Evolutionary conservation across 192 early-diverging fungal genomes (phyloP).

Genomic region (Coemansia sp.): DNA sequence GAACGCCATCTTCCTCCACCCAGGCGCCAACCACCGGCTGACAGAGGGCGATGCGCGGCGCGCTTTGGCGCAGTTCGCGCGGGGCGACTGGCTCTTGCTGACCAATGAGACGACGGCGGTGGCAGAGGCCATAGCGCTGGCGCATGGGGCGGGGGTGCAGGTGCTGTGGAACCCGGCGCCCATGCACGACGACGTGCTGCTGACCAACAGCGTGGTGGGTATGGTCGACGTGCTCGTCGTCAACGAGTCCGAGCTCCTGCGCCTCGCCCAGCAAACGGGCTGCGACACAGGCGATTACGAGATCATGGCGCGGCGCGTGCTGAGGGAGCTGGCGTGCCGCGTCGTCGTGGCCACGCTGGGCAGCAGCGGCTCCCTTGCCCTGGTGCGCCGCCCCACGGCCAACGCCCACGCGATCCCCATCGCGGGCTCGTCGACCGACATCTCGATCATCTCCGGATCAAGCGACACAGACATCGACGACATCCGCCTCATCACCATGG

Average conservation of each 20-base stretch:
- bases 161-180: slow-evolving; percentile 89
- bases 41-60: slow-evolving; percentile 47
- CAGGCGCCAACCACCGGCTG: slow-evolving; percentile 72
- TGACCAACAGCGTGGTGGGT: slow-evolving; percentile 44
- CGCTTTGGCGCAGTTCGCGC: slow-evolving; percentile 57
- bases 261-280: slow-evolving; percentile 29
- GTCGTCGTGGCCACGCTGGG: slow-evolving; percentile 40
- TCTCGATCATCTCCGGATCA: background rate
- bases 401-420: slow-evolving; percentile 28
- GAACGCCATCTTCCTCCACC: slow-evolving; percentile 85
- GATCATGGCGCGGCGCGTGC: slow-evolving; percentile 16
- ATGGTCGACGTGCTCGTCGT: slow-evolving; percentile 74
- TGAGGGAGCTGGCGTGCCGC: slow-evolving; percentile 4
- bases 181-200: slow-evolving; percentile 50
- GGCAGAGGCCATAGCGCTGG: slow-evolving; percentile 61
- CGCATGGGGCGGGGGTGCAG: slow-evolving; percentile 60
- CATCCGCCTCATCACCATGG: slow-evolving; percentile 13
- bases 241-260: slow-evolving; percentile 75
- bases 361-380: slow-evolving; percentile 21
- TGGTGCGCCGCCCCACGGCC: slow-evolving; percentile 20
- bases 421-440: slow-evolving; percentile 5
- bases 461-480: background rate
- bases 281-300: background rate
- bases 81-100: slow-evolving; percentile 77
- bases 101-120: slow-evolving; percentile 86